phyloP scores from a whole-genome alignment of 2,329 filamentous ascomycete species.

The Macrophomina pseudophaseolina region DNA sequence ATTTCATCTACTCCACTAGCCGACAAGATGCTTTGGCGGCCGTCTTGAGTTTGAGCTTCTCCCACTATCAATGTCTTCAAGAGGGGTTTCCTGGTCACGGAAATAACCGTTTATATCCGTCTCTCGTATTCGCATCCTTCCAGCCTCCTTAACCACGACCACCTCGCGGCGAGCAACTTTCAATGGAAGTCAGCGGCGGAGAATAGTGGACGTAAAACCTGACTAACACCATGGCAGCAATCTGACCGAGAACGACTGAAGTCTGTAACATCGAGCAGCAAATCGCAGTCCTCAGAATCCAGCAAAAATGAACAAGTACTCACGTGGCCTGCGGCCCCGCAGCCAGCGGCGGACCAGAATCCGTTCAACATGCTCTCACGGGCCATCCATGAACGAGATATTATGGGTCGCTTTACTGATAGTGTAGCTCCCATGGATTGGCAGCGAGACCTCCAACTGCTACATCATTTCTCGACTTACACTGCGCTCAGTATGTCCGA shows the following conservation, averaged over 20 bases:
- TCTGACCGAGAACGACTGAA: conserved; percentile 18
- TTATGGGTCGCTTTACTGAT: conserved; percentile 30
- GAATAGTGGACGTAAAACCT: background rate
- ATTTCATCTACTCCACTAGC: background rate
- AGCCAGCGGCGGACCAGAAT: conserved; percentile 19
- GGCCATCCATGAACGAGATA: conserved; percentile 27
- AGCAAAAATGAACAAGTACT: conserved; percentile 15
- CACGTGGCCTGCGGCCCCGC: conserved; percentile 5
- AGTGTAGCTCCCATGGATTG: conserved; percentile 26
- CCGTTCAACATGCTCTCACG: conserved; percentile 27
- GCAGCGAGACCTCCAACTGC: conserved; percentile 27
- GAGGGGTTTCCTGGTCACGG: conserved; percentile 4
- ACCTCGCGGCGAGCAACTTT: background rate
- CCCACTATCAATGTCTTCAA: conserved; percentile 11
- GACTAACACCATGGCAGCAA: conserved; percentile 2
- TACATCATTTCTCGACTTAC: conserved; percentile 27
- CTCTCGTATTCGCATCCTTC: background rate
- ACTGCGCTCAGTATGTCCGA: conserved; percentile 23
- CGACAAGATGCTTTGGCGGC: background rate
- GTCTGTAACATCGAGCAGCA: conserved; percentile 20
- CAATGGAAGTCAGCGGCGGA: background rate
- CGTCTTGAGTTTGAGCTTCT: background rate
- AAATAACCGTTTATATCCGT: conserved; percentile 14
- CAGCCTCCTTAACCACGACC: background rate
- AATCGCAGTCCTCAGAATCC: conserved; percentile 22